Evolutionary conservation across 139 green algal genomes (phyloP), one percentile per base, ranked within the genome.

Genomic region (Trebouxia sp.): DNA sequence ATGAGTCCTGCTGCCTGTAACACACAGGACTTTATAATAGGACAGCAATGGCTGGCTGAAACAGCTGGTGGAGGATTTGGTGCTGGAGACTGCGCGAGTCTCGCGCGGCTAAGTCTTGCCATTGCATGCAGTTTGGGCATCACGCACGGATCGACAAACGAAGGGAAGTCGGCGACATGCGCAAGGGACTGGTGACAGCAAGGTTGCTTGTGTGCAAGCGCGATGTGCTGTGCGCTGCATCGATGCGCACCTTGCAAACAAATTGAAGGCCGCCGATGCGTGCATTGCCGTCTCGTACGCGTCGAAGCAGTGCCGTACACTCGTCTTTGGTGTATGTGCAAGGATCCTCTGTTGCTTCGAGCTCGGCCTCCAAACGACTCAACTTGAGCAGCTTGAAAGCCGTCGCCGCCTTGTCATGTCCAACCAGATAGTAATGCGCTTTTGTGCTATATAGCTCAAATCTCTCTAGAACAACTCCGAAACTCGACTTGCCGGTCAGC

Each of bases 1-100:
- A 96, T 82, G 42, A 98, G 85, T 39, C 89, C 94, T 43, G 89
- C 87, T 17, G 91, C 90, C 90, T 94, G 89, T 47, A 79, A 67
- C 15, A 53, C 35, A 30, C 28, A 17, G 35, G 32, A 28, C 28
- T 32, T 45, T 30, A 12, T 9, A 28, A 10, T 6, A 39, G 67
- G 24, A 4, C 17, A 17, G 7, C 20, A 10, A 37, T 69, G 26
- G 2, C 24, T 20, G 26, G 11, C n/a, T 69, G 26, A n/a, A 69
- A 3, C 26, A 37, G 56, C 6, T 45, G 32, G 56, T 69, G 56
- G n/a, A 45, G 56, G 14, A 11, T 20, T 32, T 35, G 11, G 26
- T 39, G 56, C 26, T 39, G 37, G 2, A 39, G 32, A 39, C 26
- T 69, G 24, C 26, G n/a, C 26, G 56, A 20, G n/a, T 12, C 24